A percentile compares a stretch with the other conserved stretches of the same genome.
Conservation (phyloP, 164 flowering plant species). For the Vitis cinerea region DNA sequence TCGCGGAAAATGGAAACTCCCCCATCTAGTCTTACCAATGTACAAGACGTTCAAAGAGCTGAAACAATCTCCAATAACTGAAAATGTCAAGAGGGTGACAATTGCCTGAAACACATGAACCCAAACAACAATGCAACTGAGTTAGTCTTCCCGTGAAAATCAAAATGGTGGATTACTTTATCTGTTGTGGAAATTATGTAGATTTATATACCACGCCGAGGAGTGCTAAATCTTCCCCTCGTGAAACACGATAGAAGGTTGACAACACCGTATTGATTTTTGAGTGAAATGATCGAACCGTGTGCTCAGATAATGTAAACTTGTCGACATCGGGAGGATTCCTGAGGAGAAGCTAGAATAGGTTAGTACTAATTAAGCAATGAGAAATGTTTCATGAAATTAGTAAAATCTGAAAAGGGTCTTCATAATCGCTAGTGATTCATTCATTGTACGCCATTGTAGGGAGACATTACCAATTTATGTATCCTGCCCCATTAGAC, state of each 20-base stretch:
- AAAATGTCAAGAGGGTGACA: slow-evolving; percentile 37
- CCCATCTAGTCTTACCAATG: slow-evolving; percentile 23
- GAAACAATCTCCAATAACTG: slow-evolving; percentile 37
- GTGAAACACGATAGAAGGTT: slow-evolving; percentile 31
- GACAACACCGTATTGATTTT: slow-evolving; percentile 24
- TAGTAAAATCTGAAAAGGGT: neutral
- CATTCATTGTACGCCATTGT: neutral
- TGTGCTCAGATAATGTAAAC: slow-evolving; percentile 32
- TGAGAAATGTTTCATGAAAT: neutral
- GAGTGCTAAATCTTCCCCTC: slow-evolving; percentile 34
- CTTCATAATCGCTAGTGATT: neutral
- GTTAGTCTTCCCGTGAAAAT: too few relatives aligned
- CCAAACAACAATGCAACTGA: neutral
- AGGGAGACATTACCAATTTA: slow-evolving; percentile 26
- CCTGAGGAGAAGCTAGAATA: slow-evolving; percentile 19
- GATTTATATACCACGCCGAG: slow-evolving; percentile 34
- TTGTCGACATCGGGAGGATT: slow-evolving; percentile 32
- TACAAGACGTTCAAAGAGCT: slow-evolving; percentile 43
- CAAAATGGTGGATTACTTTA: too few relatives aligned
- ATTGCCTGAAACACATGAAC: slow-evolving; percentile 25
- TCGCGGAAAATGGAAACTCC: neutral
- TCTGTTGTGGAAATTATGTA: neutral
- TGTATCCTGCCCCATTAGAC: slow-evolving; percentile 27
- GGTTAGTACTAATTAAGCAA: neutral
- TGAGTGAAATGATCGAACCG: slow-evolving; percentile 13